Base-by-base conservation (phyloP, 2,329 filamentous ascomycete genomes). In the Cytospora paraplurivora region DNA sequence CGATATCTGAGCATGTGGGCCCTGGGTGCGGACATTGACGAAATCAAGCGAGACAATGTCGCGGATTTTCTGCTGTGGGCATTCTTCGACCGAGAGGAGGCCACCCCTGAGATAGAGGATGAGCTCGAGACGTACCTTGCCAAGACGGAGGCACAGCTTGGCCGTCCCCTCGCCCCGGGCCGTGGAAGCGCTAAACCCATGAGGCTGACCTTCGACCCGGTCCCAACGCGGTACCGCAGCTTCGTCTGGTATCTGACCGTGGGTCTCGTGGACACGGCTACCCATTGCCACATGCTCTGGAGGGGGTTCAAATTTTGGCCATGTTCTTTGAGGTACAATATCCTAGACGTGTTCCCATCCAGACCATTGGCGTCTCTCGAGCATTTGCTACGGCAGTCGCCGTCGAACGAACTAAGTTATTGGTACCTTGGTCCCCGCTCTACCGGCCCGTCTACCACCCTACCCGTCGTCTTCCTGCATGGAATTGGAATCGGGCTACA, bases 51-150 rank as follows among this genome's bases (percentile, higher is more conserved):
- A n/a, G 87, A 90, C n/a, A 90, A 91, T 69, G 74, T 91, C 59
- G 81, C 80, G 67, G 85, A 89, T 66, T 91, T 90, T 68, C 73
- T 89, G 27, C 77, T 83, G 10, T 92, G 89, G 89, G 87, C 85
- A 1, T 86, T 91, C 69, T 84, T 88, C 64, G 86, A 88, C 55
- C 69, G 69, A 34, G 44, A 54, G 19, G 19, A 47, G n/a, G 37
- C 33, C 35, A 53, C 15, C 4, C 64, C 61, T 19, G 76, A 79
- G 7, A 71, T 77, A 7, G 69, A 74, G 3, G 69, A 71, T 0
- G 81, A 84, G 61, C 65, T 82, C n/a, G 76, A 81, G 13, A 73
- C 73, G 34, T 82, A 79, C 63, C 69, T 89, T 32, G 76, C 78
- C 66, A 73, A 76, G n/a, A 73, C 86, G 13, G 86, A 91, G 72